Evolutionary conservation across 164 flowering plant genomes (phyloP), one percentile per base, ranked within the genome.

Genomic region (Euptelea pleiosperma): DNA sequence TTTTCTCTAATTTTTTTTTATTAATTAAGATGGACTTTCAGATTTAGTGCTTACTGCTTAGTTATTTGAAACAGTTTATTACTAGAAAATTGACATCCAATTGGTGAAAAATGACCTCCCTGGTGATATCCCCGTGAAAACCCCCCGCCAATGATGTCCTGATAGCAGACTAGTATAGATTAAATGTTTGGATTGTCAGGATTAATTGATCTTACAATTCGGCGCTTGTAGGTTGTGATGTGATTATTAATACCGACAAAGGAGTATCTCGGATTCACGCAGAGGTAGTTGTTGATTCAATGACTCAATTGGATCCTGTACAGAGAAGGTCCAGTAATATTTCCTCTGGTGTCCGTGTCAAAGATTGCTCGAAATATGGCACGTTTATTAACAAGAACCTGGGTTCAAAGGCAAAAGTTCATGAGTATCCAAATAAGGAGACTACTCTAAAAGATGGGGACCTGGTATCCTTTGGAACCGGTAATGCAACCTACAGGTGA

Each of bases 211-310:
- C 19, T 47, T 36, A 28, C 22, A 34, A 19, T 24, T 57, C 10
- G 39, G 2, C 18, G 15, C 59, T 58, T 78, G 68, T 61, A 91
- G 97, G 91, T 52, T 91, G 98, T 57, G 96, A 91, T 72, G 68
- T 91, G 11, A 83, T 76, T 49, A 68, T 91, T 48, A 79, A 78
- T 55, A 82, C 82, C 68, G 98, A 91, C 73, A 91, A 82, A 63
- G 93, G 89, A 21, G 85, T 88, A 45, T 91, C 98, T 16, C 77
- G 96, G 50, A 36, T 86, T 49, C 98, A 91, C 73, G 91, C 98
- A 1, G 93, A 91, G 71, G 58, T 91, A 59, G 29, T 83, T 57
- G 70, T 91, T 53, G 84, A 79, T 72, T 74, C 71, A 28, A 82
- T 84, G 92, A 62, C 62, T 52, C 66, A 69, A 30, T 25, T 66